A percentile compares a stretch with the other conserved stretches of the same genome.
These are phyloP conservation scores for Hortaea sp. DNA, from an alignment of 2,329 filamentous ascomycete genomes.

Conservation along the genomic window DNA sequence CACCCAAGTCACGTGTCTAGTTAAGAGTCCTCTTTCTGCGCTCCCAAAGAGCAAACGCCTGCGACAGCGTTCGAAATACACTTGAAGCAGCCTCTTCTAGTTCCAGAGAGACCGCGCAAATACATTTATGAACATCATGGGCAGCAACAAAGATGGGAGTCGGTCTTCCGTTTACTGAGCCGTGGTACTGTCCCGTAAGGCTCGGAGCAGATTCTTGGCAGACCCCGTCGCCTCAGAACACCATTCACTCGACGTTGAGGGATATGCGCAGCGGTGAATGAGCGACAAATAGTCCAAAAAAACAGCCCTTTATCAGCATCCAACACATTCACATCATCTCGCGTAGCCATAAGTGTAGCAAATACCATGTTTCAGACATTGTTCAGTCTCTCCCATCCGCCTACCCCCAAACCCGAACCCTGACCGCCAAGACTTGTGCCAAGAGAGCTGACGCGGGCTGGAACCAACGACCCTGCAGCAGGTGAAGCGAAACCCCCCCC, in stretches of 20 bases:
- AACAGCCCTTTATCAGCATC: neutral
- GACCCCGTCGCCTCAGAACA: neutral
- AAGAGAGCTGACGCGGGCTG: neutral
- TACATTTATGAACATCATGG: no score
- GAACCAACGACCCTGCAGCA: neutral
- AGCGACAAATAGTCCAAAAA: no score
- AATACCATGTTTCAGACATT: neutral
- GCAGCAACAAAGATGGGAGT: no score
- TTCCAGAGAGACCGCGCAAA: no score
- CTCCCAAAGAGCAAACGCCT: no score
- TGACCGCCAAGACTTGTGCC: neutral
- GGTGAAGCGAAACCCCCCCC: neutral
- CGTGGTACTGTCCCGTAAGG: neutral
- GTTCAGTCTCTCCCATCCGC: neutral
- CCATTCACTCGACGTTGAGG: neutral
- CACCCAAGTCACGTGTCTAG: neutral
- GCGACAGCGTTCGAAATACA: no score
- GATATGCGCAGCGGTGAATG: no score
- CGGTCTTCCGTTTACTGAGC: neutral
- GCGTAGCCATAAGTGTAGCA: neutral
- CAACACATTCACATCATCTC: neutral
- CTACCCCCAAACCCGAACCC: neutral
- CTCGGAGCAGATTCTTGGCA: neutral
- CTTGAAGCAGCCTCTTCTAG: no score
- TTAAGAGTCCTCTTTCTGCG: neutral